Conservation (phyloP, 139 green algal species). For the Tetradesmus lagerheimii region DNA sequence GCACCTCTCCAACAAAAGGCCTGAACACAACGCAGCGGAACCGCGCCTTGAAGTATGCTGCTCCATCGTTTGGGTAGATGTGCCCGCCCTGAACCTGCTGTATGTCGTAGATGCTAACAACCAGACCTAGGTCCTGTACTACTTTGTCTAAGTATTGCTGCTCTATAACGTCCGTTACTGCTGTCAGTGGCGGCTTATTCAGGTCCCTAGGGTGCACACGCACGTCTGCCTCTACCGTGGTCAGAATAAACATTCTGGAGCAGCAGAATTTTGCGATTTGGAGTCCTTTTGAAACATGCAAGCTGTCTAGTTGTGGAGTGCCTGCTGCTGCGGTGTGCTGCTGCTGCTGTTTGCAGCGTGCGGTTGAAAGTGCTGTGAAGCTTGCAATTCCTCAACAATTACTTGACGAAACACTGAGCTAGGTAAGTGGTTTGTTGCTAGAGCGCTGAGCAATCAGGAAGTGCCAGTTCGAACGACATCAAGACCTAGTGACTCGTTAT, state of each 20-base stretch:
- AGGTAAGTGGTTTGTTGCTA: not conserved
- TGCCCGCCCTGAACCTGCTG: constrained; percentile 82
- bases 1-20: constrained; percentile 88
- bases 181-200: constrained; percentile 66
- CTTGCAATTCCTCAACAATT: not conserved
- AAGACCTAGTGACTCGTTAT: not conserved
- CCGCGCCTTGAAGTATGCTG: constrained; percentile 73
- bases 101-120: constrained; percentile 93
- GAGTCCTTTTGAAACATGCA: not conserved
- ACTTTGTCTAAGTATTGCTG: constrained; percentile 85
- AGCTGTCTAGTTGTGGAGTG: not conserved
- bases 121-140: constrained; percentile 80
- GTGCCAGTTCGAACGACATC: not conserved
- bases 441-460: not conserved
- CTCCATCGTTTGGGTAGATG: constrained; percentile 88
- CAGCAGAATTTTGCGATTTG: no score
- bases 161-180: constrained; percentile 81
- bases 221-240: constrained; percentile 78
- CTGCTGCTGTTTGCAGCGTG: constrained; percentile 5
- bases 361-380: not conserved
- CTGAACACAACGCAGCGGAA: constrained; percentile 93
- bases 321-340: constrained; percentile 5
- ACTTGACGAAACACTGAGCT: no score
- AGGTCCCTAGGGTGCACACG: constrained; percentile 82
- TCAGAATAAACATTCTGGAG: constrained; percentile 80